Percentiles rank a stretch among this genome's conserved stretches.
These are phyloP conservation scores for Candida chilensis DNA, from an alignment of 805 yeast species.

Conservation along the genomic window DNA sequence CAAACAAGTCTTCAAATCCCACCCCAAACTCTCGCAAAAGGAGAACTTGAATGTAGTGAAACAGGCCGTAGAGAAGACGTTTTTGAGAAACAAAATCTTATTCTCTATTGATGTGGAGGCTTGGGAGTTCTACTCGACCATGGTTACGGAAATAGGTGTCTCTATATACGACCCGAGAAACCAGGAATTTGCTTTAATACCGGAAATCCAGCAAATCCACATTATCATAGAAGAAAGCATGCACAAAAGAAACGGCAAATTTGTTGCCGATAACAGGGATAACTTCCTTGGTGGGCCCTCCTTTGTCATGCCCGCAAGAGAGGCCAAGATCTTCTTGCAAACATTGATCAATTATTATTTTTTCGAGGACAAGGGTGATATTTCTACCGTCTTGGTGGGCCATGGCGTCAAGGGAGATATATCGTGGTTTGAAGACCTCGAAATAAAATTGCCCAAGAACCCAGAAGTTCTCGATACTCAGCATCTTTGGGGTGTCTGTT, in stretches of 20 bases:
- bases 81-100: slow-evolving; percentile 15
- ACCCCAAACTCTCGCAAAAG: no score
- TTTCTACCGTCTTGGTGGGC: slow-evolving; percentile 40
- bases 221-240: slow-evolving; percentile 35
- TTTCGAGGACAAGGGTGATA: slow-evolving; percentile 10
- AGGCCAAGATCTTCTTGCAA: slow-evolving; percentile 29
- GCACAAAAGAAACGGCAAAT: slow-evolving; percentile 37
- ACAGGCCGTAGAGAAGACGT: no score
- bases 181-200: slow-evolving; percentile 26
- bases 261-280: slow-evolving; percentile 43
- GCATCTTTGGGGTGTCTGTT: slow-evolving; percentile 26
- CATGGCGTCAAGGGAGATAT: slow-evolving; percentile 52
- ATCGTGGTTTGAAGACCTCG: slow-evolving; percentile 35
- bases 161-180: slow-evolving; percentile 46
- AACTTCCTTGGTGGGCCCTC: slow-evolving; percentile 45
- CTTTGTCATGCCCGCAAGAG: slow-evolving; percentile 22
- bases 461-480: slow-evolving; percentile 36
- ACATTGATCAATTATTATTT: slow-evolving; percentile 34
- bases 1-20: no score
- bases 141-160: slow-evolving; percentile 50
- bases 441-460: slow-evolving; percentile 33
- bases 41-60: no score
- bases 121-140: slow-evolving; percentile 30
- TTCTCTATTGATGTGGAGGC: slow-evolving; percentile 51
- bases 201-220: slow-evolving; percentile 28